Percentiles rank a stretch among this genome's conserved stretches.
phyloP scores from a whole-genome alignment of 768 basidiomycete genomes.

The Tulasnella sp. region DNA sequence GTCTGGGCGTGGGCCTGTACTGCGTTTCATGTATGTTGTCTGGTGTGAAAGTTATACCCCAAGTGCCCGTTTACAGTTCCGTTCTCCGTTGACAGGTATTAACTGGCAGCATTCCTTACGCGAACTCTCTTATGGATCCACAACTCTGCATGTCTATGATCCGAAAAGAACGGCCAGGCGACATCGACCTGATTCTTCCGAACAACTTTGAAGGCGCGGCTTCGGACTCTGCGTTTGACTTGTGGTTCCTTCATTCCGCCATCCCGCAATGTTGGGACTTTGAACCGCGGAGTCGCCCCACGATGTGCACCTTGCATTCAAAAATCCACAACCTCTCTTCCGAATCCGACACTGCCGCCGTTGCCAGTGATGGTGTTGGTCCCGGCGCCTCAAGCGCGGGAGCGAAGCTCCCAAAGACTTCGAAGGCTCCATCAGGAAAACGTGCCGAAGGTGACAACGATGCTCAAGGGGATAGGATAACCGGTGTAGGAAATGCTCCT shows the following conservation, averaged over 20 bases:
- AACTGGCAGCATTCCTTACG: not conserved
- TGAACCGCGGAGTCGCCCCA: not conserved
- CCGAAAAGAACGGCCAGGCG: not conserved
- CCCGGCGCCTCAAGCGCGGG: not conserved
- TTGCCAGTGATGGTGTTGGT: no score
- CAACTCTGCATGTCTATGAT: not conserved
- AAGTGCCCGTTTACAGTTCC: no score
- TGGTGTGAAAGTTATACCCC: no score
- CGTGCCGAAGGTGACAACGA: not conserved
- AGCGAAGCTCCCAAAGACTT: not conserved
- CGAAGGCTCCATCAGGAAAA: not conserved
- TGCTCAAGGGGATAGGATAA: not conserved
- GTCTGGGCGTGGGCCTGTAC: slow-evolving; percentile 3
- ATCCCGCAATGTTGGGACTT: not conserved
- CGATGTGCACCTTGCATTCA: no score
- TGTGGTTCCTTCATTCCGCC: not conserved
- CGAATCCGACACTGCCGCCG: no score
- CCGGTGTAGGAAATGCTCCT: not conserved
- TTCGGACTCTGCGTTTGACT: not conserved
- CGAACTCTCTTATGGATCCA: not conserved
- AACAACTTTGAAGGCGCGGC: not conserved
- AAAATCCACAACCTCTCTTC: no score
- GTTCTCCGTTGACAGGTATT: not conserved
- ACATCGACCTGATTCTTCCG: not conserved
- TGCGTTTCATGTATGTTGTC: not conserved